Evolutionary conservation across 148 eudicot genomes (phyloP).

Genomic region (Vaccinium vitisidaea): DNA sequence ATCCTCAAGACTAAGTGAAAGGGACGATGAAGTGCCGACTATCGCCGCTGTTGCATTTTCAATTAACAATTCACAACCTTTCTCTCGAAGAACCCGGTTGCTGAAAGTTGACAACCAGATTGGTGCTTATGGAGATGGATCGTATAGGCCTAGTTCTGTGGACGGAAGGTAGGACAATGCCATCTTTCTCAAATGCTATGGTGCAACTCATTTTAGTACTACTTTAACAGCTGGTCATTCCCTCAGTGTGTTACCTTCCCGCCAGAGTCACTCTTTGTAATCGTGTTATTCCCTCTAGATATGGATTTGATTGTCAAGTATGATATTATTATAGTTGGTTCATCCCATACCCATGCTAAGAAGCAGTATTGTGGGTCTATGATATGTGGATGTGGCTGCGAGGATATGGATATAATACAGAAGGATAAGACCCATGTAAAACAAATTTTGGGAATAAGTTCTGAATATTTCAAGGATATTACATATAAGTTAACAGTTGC

Average conservation of each 20-base stretch:
- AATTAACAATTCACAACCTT: constrained; percentile 61
- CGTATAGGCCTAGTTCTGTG: constrained; percentile 42
- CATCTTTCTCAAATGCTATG: not conserved
- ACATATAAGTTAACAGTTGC: not conserved
- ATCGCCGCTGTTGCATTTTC: constrained; percentile 47
- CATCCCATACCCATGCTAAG: not conserved
- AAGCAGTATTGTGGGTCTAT: constrained; percentile 1
- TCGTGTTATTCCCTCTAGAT: too few relatives aligned
- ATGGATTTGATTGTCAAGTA: not conserved
- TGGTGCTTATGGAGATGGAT: constrained; percentile 55
- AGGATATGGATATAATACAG: not conserved
- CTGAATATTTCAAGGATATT: not conserved
- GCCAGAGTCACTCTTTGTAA: not conserved
- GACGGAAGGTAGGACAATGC: constrained; percentile 53
- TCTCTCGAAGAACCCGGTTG: constrained; percentile 80
- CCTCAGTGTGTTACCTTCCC: not conserved
- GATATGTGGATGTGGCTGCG: not conserved
- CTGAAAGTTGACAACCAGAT: constrained; percentile 58
- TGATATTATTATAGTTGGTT: not conserved
- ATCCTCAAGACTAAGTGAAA: constrained; percentile 61
- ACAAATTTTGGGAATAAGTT: not conserved
- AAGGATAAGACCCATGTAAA: not conserved
- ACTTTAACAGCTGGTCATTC: not conserved
- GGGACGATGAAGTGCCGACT: constrained; percentile 73
- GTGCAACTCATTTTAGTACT: constrained; percentile 8